Base-by-base conservation (phyloP, 495 filamentous ascomycete species). In the Aspergillus saccharolyticus region DNA sequence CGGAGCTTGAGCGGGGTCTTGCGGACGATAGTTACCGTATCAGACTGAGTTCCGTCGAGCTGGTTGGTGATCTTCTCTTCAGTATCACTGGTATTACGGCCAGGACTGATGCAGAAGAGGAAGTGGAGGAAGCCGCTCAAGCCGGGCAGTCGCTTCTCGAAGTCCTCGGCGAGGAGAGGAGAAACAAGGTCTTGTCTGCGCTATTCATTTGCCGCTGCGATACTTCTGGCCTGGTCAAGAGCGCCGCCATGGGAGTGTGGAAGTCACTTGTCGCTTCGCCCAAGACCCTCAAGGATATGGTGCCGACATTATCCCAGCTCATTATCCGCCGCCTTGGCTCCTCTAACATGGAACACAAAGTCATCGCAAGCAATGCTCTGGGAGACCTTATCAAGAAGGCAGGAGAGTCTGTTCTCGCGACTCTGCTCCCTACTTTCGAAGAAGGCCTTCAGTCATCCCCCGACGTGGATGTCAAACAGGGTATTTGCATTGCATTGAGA, bases 131-230 rank as follows among this genome's bases (percentile, higher is more conserved):
- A 52, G 87, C 84, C 39, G 83, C 83, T 56, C 91, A 96, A 70
- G 89, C 93, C 44, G 89, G 92, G 18, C 88, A 89, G 53, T 97
- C 94, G 25, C 75, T 98, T 54, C 82, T 96, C 52, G 95, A 97
- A 68, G 85, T 91, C 8, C 89, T 98, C 43, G 94, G 94, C 57
- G 90, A 96, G 67, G 94, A 97, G 70, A 93, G 90, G 73, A 83
- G 94, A 44, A 90, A 97, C 80, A 96, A 91, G 73, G 89, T 98
- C 19, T 79, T 98, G 17, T 97, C 94, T 20, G 89, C 91, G 4
- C 78, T 98, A 20, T 98, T 97, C 70, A 95, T 98, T 63, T 97
- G 95, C 75, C 89, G 95, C 54, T 95, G 90, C 79, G 94, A 98
- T 82, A 98, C 94, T 17, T 91, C 93, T 25, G 90, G 89, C 52